Evolutionary conservation across 2,329 filamentous ascomycete species (phyloP).

Genomic region (Passalora sequoiae): DNA sequence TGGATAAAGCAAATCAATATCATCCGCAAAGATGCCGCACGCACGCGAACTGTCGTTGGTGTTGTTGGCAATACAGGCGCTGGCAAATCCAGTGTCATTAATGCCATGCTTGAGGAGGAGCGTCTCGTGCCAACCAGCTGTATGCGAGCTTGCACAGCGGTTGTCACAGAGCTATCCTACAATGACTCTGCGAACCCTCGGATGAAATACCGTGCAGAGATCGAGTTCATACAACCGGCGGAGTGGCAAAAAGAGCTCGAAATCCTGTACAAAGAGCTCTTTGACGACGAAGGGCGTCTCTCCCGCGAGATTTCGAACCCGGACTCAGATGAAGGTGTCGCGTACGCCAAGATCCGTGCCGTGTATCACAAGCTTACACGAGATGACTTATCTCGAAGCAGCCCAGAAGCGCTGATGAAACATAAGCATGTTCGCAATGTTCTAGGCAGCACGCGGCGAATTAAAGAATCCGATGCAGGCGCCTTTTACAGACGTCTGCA

Average conservation of each 20-base stretch:
- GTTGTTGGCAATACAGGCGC: slow-evolving; percentile 57
- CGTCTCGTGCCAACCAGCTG: slow-evolving; percentile 53
- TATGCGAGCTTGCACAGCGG: slow-evolving; percentile 58
- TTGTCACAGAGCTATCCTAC: slow-evolving; percentile 56
- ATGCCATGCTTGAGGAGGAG: slow-evolving; percentile 59
- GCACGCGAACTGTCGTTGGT: slow-evolving; percentile 49
- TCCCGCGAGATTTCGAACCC: slow-evolving; percentile 36
- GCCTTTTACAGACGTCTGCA: slow-evolving; percentile 47
- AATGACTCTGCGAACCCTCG: slow-evolving; percentile 43
- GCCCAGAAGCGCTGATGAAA: slow-evolving; percentile 40
- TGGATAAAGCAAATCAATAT: slow-evolving; percentile 43
- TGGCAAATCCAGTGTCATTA: slow-evolving; percentile 60
- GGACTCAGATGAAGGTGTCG: slow-evolving; percentile 47
- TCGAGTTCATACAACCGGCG: slow-evolving; percentile 52
- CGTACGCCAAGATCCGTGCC: slow-evolving; percentile 49
- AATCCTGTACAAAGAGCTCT: slow-evolving; percentile 47
- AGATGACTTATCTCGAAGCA: slow-evolving; percentile 36
- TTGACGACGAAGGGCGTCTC: slow-evolving; percentile 38
- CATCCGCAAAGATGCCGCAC: slow-evolving; percentile 37
- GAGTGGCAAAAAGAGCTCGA: slow-evolving; percentile 53
- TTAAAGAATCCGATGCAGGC: slow-evolving; percentile 37
- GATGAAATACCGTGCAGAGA: slow-evolving; percentile 49
- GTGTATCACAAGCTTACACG: slow-evolving; percentile 44
- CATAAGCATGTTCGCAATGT: slow-evolving; percentile 38
- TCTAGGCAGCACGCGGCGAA: slow-evolving; percentile 44